Percentiles rank a stretch among this genome's conserved stretches.
These are phyloP conservation scores for Chenopodium album DNA, from an alignment of 148 eudicot species.

Conservation along the genomic window DNA sequence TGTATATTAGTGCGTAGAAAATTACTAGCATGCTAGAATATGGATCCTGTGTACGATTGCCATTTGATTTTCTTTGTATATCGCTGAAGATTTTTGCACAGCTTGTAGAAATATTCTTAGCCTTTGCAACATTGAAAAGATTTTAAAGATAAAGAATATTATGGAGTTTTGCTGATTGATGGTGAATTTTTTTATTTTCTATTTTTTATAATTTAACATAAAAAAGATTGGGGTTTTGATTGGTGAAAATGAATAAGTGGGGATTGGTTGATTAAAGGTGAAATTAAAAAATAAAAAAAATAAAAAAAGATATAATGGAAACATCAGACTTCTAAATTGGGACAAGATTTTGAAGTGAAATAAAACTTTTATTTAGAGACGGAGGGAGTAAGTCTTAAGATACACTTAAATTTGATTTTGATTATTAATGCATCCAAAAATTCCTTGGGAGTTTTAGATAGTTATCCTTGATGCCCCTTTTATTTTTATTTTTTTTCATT, in stretches of 20 bases:
- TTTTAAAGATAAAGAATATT: no score
- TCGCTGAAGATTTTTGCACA: neutral
- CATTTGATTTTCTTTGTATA: neutral
- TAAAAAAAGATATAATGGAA: no score
- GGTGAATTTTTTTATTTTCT: no score
- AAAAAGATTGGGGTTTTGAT: no score
- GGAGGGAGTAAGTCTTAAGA: neutral
- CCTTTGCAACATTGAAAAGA: neutral
- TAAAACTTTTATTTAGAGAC: no score
- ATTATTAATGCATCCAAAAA: neutral
- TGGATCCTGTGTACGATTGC: neutral
- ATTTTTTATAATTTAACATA: no score
- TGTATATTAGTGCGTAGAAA: neutral
- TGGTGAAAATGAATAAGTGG: no score
- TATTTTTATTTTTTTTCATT: neutral
- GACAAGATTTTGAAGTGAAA: no score
- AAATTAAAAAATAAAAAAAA: no score
- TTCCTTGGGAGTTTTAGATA: neutral
- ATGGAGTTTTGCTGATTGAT: no score
- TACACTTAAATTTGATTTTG: neutral
- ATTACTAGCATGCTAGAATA: neutral
- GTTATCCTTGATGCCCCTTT: neutral
- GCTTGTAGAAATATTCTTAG: neutral
- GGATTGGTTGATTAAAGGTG: no score
- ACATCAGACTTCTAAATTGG: no score